Conservation (phyloP, 192 early-diverging fungal genomes). For the Anaeromyces robustus region DNA sequence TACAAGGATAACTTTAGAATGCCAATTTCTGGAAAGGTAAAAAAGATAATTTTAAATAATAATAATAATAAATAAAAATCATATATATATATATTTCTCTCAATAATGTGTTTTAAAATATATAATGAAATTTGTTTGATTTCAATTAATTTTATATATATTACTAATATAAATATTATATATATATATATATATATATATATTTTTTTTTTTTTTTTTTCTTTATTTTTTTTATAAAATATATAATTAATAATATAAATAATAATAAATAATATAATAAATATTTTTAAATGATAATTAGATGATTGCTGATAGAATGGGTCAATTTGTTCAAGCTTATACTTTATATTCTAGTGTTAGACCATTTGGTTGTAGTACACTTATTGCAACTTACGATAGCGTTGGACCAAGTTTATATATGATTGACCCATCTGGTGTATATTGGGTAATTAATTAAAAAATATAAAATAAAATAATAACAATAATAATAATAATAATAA, state of each 20-base stretch:
- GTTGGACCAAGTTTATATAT: slow-evolving; percentile 76
- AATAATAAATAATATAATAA: no score
- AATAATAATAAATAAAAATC: no score
- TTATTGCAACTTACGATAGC: slow-evolving; percentile 63
- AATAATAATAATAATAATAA: no score
- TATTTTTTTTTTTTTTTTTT: no score
- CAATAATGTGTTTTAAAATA: no score
- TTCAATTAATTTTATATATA: no score
- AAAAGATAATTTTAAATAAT: background rate
- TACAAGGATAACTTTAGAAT: slow-evolving; percentile 73
- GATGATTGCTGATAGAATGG: slow-evolving; percentile 82
- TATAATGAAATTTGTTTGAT: no score
- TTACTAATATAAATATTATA: no score
- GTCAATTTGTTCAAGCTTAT: slow-evolving; percentile 87
- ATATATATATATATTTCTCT: no score
- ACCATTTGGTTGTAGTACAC: slow-evolving; percentile 78
- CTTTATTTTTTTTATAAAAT: no score
- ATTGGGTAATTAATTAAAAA: slow-evolving; percentile 49
- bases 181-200: no score
- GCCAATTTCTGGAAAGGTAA: slow-evolving; percentile 70
- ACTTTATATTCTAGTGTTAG: slow-evolving; percentile 90
- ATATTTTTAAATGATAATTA: slow-evolving; percentile 1
- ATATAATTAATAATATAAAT: no score
- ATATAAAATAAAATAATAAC: background rate
- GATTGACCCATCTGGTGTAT: slow-evolving; percentile 93